Percentiles rank a stretch among this genome's conserved stretches.
These are phyloP conservation scores for Eucalyptus regnans DNA, from an alignment of 345 rosid species.

Conservation along the genomic window DNA sequence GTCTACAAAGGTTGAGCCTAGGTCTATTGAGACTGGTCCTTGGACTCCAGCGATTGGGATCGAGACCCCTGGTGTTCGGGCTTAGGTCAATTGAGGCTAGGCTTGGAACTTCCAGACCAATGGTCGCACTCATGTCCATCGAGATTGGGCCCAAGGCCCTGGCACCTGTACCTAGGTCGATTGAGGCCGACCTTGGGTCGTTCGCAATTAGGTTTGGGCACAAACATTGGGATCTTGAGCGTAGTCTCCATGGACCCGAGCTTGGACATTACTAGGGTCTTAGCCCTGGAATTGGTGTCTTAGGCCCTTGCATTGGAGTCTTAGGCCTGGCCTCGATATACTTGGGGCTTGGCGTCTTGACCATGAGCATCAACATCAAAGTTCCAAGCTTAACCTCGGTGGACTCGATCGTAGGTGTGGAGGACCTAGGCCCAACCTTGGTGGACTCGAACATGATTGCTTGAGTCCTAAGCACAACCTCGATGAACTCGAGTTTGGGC, in stretches of 20 bases:
- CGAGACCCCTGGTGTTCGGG: neutral
- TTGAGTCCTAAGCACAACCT: neutral
- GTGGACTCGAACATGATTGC: neutral
- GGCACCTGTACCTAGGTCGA: neutral
- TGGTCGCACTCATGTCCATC: neutral
- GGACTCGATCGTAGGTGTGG: neutral
- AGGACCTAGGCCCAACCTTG: neutral
- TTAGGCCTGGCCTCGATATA: neutral
- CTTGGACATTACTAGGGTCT: neutral
- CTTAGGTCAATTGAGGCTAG: neutral
- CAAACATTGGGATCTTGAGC: neutral
- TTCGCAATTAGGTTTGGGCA: neutral
- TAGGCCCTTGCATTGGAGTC: neutral
- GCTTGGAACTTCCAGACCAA: neutral
- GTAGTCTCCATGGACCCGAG: neutral
- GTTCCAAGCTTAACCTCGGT: neutral
- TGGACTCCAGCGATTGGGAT: too few relatives aligned
- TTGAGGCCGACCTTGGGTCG: neutral
- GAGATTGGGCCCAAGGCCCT: neutral
- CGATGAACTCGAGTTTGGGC: neutral
- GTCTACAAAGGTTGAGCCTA: too few relatives aligned
- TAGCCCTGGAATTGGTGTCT: too few relatives aligned
- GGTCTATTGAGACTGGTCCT: too few relatives aligned
- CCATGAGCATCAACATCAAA: neutral
- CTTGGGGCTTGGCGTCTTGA: neutral